Base-by-base conservation (phyloP, 2,329 filamentous ascomycete genomes). In the Xylariaceae sp. region DNA sequence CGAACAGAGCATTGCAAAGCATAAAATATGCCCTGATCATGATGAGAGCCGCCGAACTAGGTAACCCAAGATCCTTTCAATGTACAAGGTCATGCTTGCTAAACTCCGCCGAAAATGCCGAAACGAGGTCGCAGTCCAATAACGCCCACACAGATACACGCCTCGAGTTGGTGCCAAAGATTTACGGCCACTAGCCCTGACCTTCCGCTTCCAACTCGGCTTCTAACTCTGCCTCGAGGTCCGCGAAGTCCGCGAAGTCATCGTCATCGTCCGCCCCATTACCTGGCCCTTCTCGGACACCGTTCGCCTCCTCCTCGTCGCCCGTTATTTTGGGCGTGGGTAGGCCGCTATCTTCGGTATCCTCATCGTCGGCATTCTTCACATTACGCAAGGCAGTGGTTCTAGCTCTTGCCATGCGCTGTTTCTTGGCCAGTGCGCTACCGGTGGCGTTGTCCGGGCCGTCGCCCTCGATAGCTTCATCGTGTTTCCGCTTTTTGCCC, bases 211-310 rank as follows among this genome's bases (percentile, higher is more conserved):
- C 50, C 12, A 52, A 45, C 30, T 52, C 70, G 3, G 63, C 67
- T 44, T 65, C 64, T 42, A 70, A 47, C 39, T 66, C 65, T n/a
- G 69, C 71, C 50, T 73, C 73, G 18, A 74, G 57, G 49, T 74
- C 69, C 24, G 38, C 38, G 32, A 68, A 64, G 19, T 60, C 60
- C 5, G 60, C 60, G 15, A 57, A 59, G 7, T 44, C 53, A 8
- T 38, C 59, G 9, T 57, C 57, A n/a, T 44, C 45, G 26, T 24
- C 43, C 2, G 29, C 43, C 9, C 50, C 31, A 48, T 48, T 14
- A 52, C 49, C 21, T 39, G 39, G 17, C 40, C 51, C 14, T 2
- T 19, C 31, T 40, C 51, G 13, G 2, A 19, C 30, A n/a, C n/a
- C n/a, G 3, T 50, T 57, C 6, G 61, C 67, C 23, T 66, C 63